These are phyloP conservation scores for Alternaria sp. DNA, from an alignment of 2,329 filamentous ascomycete genomes.

Conservation along the genomic window DNA sequence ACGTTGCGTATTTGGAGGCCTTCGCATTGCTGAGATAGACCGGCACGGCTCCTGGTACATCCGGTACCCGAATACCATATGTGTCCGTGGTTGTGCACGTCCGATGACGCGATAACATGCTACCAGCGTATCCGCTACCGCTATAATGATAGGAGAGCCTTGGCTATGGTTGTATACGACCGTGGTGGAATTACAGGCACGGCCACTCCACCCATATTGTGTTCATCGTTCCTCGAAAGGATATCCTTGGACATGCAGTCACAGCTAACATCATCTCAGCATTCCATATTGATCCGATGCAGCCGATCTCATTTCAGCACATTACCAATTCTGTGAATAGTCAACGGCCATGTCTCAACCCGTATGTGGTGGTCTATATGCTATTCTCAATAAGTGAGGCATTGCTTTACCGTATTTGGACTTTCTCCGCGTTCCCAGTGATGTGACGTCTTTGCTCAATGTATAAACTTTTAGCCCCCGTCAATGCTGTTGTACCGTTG, in stretches of 20 bases:
- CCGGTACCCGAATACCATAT: not conserved
- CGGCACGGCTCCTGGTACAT: not conserved
- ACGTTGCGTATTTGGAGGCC: not conserved
- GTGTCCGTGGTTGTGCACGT: not conserved
- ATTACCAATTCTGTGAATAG: not conserved
- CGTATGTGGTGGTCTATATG: not conserved
- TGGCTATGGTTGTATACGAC: not conserved
- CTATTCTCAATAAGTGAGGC: not conserved
- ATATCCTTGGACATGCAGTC: not conserved
- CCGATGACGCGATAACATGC: not conserved
- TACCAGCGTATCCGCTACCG: not conserved
- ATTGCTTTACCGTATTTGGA: not conserved
- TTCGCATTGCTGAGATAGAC: not conserved
- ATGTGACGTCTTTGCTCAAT: not conserved
- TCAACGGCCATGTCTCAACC: not conserved
- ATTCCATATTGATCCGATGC: not conserved
- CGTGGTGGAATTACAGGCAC: not conserved
- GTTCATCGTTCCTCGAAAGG: not conserved
- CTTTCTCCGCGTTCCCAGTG: not conserved
- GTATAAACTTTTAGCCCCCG: conserved; percentile 4
- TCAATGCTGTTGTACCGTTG: conserved; percentile 1
- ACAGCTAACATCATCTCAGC: not conserved
- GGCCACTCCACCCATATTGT: not conserved
- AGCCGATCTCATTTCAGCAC: not conserved
- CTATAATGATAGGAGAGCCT: not conserved